Base-by-base conservation (phyloP, 768 basidiomycete species). In the Suillus ampliporus region DNA sequence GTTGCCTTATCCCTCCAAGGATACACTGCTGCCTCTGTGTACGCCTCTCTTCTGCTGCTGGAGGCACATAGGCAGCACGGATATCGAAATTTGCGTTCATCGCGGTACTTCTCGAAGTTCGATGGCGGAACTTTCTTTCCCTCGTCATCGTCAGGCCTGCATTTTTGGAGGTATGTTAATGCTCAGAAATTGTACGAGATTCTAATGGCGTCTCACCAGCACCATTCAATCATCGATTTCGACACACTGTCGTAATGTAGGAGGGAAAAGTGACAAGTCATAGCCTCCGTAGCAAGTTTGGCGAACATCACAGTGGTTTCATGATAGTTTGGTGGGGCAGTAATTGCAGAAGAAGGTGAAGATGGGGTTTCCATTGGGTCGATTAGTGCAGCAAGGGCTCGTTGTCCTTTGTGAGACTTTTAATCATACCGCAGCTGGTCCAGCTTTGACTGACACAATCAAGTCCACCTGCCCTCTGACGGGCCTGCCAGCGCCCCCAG, bases 181-280 rank as follows among this genome's bases (percentile, higher is more conserved):
- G 0, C 14, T 47, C 14, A 23, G 23, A 47, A 1, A 7, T 8
- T 2, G 1, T 47, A 4, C 1, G 0, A 15, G 2, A 47, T 15
- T 26, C 7, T 47, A 26, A 47, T 23, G 21, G 21, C 1, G 13
- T 47, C 46, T 47, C 23, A 47, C 46, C 46, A 47, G 23, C 14
- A 47, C 46, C 46, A 47, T 47, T 47, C 46, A 8, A 15, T 15
- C 46, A 47, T 47, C 7, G 7, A 26, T 47, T 47, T 26, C 7
- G 14, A 47, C 14, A 14, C 1, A 0, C 21, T 47, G 14, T 47
- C 14, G 0, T 47, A 26, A 47, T 47, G 46, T 7, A 47, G 23
- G 14, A 47, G 46, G 46, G 21, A 13, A 23, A 26, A 23, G 2
- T 15, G 6, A 7, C 46, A 47, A 1, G 6, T 23, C 46, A 47